These are phyloP conservation scores for Pezicula neosporulosa DNA, from an alignment of 2,329 filamentous ascomycete genomes.

Conservation along the genomic window DNA sequence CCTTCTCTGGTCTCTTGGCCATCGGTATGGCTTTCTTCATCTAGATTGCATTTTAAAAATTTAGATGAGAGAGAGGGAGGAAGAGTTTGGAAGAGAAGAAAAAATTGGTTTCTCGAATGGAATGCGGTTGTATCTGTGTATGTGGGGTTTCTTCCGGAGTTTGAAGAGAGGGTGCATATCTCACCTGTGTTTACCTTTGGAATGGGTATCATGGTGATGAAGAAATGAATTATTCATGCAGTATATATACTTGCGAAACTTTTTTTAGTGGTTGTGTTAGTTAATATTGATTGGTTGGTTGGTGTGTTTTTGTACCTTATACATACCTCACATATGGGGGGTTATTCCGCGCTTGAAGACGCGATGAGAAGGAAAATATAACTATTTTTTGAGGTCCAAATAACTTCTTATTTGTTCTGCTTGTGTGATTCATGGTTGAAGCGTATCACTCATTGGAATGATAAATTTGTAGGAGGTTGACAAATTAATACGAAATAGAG, in stretches of 20 bases:
- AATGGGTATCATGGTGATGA: no score
- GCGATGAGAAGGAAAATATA: neutral
- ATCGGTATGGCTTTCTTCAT: slow-evolving; percentile 13
- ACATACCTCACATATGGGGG: neutral
- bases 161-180: no score
- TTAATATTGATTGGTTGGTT: neutral
- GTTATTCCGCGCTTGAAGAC: neutral
- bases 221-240: neutral
- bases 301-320: neutral
- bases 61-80: neutral
- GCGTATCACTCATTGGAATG: no score
- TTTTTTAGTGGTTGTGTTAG: neutral
- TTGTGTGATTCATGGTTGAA: no score
- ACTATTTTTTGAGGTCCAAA: no score
- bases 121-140: no score
- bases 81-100: neutral
- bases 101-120: neutral
- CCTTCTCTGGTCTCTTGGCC: slow-evolving; percentile 10
- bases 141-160: no score
- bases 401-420: no score
- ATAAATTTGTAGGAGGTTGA: no score
- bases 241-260: neutral
- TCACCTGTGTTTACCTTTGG: no score
- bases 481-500: no score
- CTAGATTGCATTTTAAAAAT: slow-evolving; percentile 2